These are phyloP conservation scores for Scutellaria galericulata DNA, from an alignment of 257 asterid species.

Conservation along the genomic window DNA sequence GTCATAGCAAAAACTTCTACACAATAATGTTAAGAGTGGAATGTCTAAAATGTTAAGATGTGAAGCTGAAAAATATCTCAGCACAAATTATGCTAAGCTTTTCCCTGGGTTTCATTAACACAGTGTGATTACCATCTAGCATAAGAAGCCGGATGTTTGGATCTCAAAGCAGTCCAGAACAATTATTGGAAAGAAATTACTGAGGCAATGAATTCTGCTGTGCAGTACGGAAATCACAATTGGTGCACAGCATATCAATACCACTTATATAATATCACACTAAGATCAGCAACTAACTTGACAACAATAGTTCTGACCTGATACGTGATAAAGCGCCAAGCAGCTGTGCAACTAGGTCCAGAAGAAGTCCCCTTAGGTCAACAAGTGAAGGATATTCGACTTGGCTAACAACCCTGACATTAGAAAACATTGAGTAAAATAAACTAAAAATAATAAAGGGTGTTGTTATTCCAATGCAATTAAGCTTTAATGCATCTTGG, in stretches of 20 bases:
- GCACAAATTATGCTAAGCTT: slow-evolving; percentile 13
- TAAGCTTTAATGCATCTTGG: slow-evolving; percentile 11
- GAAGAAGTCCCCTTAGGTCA: slow-evolving; percentile 97
- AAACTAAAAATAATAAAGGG: background rate
- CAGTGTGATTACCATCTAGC: slow-evolving; percentile 28
- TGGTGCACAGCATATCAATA: slow-evolving; percentile 3
- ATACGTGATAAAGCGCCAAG: slow-evolving; percentile 97
- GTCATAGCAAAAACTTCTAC: background rate
- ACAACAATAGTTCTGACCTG: slow-evolving; percentile 56
- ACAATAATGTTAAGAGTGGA: slow-evolving; percentile 4
- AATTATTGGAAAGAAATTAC: slow-evolving; percentile 11
- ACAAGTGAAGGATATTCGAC: slow-evolving; percentile 97
- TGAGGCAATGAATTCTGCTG: slow-evolving; percentile 24
- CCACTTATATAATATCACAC: slow-evolving; percentile 14
- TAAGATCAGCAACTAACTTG: slow-evolving; percentile 14
- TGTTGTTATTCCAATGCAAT: slow-evolving; percentile 8
- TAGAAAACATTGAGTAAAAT: slow-evolving; percentile 26
- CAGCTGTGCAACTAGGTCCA: slow-evolving; percentile 99
- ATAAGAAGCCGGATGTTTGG: slow-evolving; percentile 21
- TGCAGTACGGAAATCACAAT: slow-evolving; percentile 17
- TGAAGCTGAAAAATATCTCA: slow-evolving; percentile 20
- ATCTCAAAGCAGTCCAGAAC: slow-evolving; percentile 10
- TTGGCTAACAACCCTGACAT: slow-evolving; percentile 95
- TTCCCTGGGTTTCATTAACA: slow-evolving; percentile 22
- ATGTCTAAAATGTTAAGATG: background rate